phyloP scores from a whole-genome alignment of 371 early-diverging fungal genomes.

The Rhizomucor miehei region DNA sequence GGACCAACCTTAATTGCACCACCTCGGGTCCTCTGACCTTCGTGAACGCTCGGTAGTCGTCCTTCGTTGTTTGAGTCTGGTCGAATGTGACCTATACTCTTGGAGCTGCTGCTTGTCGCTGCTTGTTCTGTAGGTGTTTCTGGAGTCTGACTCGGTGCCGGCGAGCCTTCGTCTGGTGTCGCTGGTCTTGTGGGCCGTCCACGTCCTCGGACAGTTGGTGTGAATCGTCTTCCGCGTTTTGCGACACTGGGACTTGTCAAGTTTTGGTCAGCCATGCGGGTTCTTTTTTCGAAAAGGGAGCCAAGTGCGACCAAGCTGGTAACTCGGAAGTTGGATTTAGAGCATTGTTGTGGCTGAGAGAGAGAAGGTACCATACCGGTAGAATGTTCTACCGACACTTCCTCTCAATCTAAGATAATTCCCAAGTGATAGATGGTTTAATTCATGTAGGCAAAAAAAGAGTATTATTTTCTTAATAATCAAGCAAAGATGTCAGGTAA shows the following conservation, averaged over 20 bases:
- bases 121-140: slow-evolving; percentile 1
- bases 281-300: neutral
- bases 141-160: neutral
- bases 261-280: neutral
- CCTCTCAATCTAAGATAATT: too few relatives aligned
- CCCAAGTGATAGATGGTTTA: too few relatives aligned
- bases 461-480: too few relatives aligned
- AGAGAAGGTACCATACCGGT: too few relatives aligned
- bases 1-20: slow-evolving; percentile 43
- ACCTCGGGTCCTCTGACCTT: slow-evolving; percentile 45
- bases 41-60: slow-evolving; percentile 43
- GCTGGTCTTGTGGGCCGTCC: slow-evolving; percentile 9
- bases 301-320: neutral
- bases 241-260: neutral
- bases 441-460: too few relatives aligned
- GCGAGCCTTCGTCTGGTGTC: neutral
- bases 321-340: neutral
- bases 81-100: slow-evolving; percentile 35
- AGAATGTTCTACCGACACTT: too few relatives aligned
- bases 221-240: slow-evolving; percentile 23
- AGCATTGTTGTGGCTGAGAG: too few relatives aligned
- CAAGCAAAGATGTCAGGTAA: too few relatives aligned
- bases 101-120: neutral
- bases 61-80: slow-evolving; percentile 31
- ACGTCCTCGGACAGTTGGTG: slow-evolving; percentile 25